These are phyloP conservation scores for Acanthamoeba lenticulata DNA, from an alignment of 208 protist species.

Conservation along the genomic window DNA sequence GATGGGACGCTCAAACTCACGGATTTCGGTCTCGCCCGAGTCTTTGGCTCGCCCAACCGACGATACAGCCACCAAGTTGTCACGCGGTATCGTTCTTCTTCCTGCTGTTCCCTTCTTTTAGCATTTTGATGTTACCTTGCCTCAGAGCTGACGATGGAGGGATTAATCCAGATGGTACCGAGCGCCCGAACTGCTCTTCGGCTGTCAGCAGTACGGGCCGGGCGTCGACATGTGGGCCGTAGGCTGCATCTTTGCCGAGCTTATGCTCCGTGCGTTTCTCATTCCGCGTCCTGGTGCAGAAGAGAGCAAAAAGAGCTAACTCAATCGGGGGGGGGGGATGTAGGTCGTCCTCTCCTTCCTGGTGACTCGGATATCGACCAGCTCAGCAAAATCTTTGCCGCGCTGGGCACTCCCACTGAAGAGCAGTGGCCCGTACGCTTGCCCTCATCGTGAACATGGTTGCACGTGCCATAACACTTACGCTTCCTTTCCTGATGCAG, in stretches of 20 bases:
- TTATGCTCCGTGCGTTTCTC: constrained; percentile 77
- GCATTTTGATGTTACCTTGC: neutral
- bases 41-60: constrained; percentile 61
- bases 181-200: constrained; percentile 91
- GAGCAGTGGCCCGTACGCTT: constrained; percentile 69
- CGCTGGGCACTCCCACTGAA: constrained; percentile 73
- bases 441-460: neutral
- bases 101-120: neutral
- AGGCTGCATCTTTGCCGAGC: constrained; percentile 93
- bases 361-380: constrained; percentile 47
- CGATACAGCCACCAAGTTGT: constrained; percentile 90
- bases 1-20: constrained; percentile 77
- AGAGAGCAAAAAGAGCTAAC: constrained; percentile 51
- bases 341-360: constrained; percentile 90
- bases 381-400: constrained; percentile 64
- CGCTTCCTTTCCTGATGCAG: neutral
- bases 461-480: neutral
- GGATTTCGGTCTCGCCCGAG: constrained; percentile 83
- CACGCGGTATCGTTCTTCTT: constrained; percentile 75
- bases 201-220: constrained; percentile 86
- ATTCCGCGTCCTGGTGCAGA: neutral
- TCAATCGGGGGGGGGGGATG: no score
- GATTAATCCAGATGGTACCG: constrained; percentile 87
- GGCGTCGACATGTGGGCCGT: constrained; percentile 92
- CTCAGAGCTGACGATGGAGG: no score